Evolutionary conservation across 768 basidiomycete genomes (phyloP).

Genomic region (Austroboletus eburneus): DNA sequence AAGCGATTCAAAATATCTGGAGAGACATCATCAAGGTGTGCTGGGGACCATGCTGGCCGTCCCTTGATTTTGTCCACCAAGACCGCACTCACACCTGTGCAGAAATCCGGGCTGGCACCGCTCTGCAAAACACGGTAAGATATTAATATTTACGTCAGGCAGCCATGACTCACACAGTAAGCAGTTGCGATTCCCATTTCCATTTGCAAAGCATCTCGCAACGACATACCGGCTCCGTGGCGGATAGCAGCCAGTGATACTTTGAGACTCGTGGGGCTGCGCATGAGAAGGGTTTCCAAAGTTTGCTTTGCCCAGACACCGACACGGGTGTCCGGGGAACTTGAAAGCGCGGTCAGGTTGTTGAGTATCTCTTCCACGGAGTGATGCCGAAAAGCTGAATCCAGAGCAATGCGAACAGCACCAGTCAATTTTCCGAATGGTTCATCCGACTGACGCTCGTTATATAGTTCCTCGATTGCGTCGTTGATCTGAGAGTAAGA

Average conservation of each 20-base stretch:
- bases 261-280: constrained; percentile 91
- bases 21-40: constrained; percentile 55
- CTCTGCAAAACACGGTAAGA: constrained; percentile 43
- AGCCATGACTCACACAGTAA: constrained; percentile 66
- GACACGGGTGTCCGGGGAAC: constrained; percentile 40
- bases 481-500: constrained; percentile 53
- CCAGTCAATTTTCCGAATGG: constrained; percentile 52
- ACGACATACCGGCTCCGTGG: constrained; percentile 55
- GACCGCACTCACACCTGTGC: constrained; percentile 72
- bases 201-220: constrained; percentile 72
- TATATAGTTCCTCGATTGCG: constrained; percentile 59
- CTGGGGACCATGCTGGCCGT: constrained; percentile 70
- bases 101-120: constrained; percentile 79
- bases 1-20: constrained; percentile 58
- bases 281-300: constrained; percentile 52
- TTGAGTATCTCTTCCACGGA: constrained; percentile 68
- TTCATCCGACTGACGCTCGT: constrained; percentile 58
- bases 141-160: constrained; percentile 8
- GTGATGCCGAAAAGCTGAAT: constrained; percentile 68
- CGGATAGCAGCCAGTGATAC: constrained; percentile 82
- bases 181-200: constrained; percentile 87
- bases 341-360: constrained; percentile 44
- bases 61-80: constrained; percentile 48
- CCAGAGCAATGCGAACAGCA: constrained; percentile 68
- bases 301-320: constrained; percentile 74